These are phyloP conservation scores for Rubia yunnanensis DNA, from an alignment of 257 asterid species.

Conservation along the genomic window DNA sequence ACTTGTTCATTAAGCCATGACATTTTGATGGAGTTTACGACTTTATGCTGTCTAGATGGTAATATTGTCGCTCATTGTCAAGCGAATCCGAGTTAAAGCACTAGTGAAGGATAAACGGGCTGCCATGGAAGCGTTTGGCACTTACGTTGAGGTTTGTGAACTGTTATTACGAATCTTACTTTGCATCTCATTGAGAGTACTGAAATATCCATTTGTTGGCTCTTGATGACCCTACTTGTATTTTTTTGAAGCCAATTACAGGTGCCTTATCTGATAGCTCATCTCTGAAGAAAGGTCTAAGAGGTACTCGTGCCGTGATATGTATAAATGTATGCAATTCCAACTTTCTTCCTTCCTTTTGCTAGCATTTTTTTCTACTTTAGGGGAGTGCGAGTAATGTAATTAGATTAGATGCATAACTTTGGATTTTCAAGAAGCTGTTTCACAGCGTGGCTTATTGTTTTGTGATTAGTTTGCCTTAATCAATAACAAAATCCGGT, in stretches of 20 bases:
- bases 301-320: constrained; percentile 73
- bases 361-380: background rate
- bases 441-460: background rate
- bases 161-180: background rate
- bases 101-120: constrained; percentile 79
- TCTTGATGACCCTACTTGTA: constrained; percentile 9
- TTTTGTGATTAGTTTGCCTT: background rate
- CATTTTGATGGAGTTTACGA: background rate
- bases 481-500: background rate
- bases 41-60: constrained; percentile 51
- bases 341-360: background rate
- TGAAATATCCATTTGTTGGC: constrained; percentile 2
- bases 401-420: background rate
- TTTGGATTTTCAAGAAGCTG: background rate
- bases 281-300: constrained; percentile 63
- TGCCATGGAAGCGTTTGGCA: constrained; percentile 92
- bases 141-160: constrained; percentile 81
- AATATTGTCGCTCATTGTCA: constrained; percentile 70
- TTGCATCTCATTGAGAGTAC: background rate
- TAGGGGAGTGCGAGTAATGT: too few relatives aligned
- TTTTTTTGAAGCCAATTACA: constrained; percentile 48
- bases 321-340: constrained; percentile 52
- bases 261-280: constrained; percentile 54
- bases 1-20: background rate
- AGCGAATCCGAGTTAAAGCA: constrained; percentile 68